Evolutionary conservation across 495 filamentous ascomycete species (phyloP).

Genomic region (Oidiodendron maius): DNA sequence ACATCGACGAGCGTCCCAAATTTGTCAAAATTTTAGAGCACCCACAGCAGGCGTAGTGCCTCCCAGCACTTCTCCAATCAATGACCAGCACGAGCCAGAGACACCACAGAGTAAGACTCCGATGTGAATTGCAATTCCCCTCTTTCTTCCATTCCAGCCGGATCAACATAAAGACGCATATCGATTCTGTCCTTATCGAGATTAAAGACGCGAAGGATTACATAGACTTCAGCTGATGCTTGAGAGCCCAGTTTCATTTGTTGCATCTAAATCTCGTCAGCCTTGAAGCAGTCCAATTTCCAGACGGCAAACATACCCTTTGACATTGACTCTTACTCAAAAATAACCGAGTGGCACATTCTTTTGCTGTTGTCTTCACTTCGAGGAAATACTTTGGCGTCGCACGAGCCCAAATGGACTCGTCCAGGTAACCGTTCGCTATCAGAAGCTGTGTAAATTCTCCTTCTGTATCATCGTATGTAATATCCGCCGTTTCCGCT

Average conservation of each 20-base stretch:
- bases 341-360: constrained; percentile 32
- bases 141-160: constrained; percentile 11
- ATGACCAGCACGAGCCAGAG: not conserved
- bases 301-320: constrained; percentile 20
- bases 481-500: constrained; percentile 36
- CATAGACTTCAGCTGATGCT: constrained; percentile 23
- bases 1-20: too few relatives aligned
- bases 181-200: constrained; percentile 25
- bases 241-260: constrained; percentile 3
- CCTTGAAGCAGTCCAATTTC: not conserved
- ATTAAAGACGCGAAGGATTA: constrained; percentile 37
- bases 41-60: not conserved
- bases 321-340: constrained; percentile 36
- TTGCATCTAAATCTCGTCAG: constrained; percentile 10
- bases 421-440: constrained; percentile 26
- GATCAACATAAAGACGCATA: constrained; percentile 34
- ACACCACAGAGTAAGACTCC: constrained; percentile 4
- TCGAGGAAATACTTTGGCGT: constrained; percentile 36
- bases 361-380: constrained; percentile 38
- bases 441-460: constrained; percentile 29
- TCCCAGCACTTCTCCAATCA: constrained; percentile 2
- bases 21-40: too few relatives aligned
- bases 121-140: constrained; percentile 7
- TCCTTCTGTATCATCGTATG: constrained; percentile 30
- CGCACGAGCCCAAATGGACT: constrained; percentile 17